Evolutionary conservation across 192 early-diverging fungal genomes (phyloP), one percentile per base, ranked within the genome.

Genomic region (Radiomyces spectabilis): DNA sequence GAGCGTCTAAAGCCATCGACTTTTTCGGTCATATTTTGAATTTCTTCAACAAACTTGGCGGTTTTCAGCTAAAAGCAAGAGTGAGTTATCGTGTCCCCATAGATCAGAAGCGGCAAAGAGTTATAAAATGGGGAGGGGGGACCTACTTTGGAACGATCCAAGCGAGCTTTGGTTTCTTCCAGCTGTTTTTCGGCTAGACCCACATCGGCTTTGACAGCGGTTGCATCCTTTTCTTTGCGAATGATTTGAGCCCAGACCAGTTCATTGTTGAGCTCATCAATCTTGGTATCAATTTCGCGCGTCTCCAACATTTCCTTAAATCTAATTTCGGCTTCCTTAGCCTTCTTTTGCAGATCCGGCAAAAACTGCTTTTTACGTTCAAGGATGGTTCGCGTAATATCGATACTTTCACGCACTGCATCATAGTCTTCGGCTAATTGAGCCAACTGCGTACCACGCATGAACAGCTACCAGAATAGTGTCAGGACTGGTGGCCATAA

Each of bases 391-490:
- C 75, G 66, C 29, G 75, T 75, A 0, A 65, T 73, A 5, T 80
- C 77, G 4, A 85, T 66, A 39, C 68, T 72, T 37, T 82, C 74
- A 13, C 80, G 74, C 9, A 92, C 68, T 3, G 61, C 41, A 39
- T 77, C 73, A 44, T 91, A 86, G 65, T 95, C 92, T 13, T 68
- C 53, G 33, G 74, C 76, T 12, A 98, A 75, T 64, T 92, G 87
- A 5, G 73, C 69, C 15, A 98, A 71, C 62, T 87, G 87, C 1
- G 93, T 94, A 41, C 94, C 95, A 42, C 81, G 84, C 59, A 87
- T 71, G 49, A 95, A 98, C 44, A 95, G 91, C 65, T 78, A 38
- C 24, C n/a, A 50, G 18, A 44, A 44, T 44, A 18, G 8, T 0
- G 18, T 22, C 10, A 35, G 13, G 33, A 44, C 8, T 15, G 13